Evolutionary conservation across 1,284 basidiomycete species (phyloP).

Genomic region (Meripilus lineatus): DNA sequence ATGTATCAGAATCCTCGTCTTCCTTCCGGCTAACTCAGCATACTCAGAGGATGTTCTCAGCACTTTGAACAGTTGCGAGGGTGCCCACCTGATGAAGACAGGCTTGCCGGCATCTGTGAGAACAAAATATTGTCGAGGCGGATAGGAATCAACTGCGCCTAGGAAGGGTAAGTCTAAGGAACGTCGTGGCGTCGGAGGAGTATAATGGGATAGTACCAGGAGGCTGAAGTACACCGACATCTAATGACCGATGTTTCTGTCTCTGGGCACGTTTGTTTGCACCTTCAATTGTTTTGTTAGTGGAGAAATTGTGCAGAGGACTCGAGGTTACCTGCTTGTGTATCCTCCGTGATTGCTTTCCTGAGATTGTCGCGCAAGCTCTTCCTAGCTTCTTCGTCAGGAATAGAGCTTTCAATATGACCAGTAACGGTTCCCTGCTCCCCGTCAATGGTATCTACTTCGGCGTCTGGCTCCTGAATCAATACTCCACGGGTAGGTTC

Average conservation of each 20-base stretch:
- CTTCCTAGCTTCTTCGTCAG: constrained; percentile 57
- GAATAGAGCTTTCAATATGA: constrained; percentile 33
- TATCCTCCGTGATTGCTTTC: constrained; percentile 55
- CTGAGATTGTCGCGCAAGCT: constrained; percentile 64
- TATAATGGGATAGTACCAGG: constrained; percentile 18
- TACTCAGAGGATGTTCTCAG: neutral
- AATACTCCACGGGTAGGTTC: constrained; percentile 62
- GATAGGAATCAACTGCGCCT: constrained; percentile 48
- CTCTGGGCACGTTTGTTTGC: constrained; percentile 13
- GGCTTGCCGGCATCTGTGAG: constrained; percentile 95
- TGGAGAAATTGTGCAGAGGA: neutral
- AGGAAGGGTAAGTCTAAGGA: too few relatives aligned
- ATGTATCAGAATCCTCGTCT: constrained; percentile 51
- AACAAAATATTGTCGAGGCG: constrained; percentile 82
- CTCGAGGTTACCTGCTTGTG: neutral
- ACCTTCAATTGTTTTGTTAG: constrained; percentile 8
- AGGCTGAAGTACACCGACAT: constrained; percentile 25
- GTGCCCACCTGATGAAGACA: constrained; percentile 72
- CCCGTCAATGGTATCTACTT: constrained; percentile 45
- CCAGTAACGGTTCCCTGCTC: constrained; percentile 46
- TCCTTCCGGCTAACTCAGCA: constrained; percentile 39
- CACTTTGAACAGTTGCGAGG: neutral
- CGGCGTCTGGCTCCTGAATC: constrained; percentile 57
- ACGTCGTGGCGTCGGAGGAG: constrained; percentile 14
- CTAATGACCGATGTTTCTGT: constrained; percentile 19